Evolutionary conservation across 2,329 filamentous ascomycete genomes (phyloP).

Genomic region (Apiospora marii): DNA sequence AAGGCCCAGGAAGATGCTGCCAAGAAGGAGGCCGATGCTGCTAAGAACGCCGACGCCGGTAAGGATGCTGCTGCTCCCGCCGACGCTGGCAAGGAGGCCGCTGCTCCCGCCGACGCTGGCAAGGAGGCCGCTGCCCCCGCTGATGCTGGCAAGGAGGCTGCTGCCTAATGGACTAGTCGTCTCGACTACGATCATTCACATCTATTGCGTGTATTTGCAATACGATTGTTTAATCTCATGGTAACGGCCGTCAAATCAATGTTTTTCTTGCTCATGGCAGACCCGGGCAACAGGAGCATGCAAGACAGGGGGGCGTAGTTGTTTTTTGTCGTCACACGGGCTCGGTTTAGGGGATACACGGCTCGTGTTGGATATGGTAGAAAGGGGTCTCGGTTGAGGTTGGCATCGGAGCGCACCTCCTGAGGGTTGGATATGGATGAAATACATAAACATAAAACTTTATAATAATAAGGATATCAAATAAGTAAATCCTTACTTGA

Average conservation of each 20-base stretch:
- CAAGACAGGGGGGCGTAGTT: neutral
- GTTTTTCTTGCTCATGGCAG: neutral
- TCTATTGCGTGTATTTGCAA: neutral
- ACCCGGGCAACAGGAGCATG: neutral
- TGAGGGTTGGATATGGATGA: neutral
- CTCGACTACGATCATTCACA: neutral
- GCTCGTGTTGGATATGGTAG: neutral
- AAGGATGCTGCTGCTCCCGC: neutral
- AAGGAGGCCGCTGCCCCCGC: neutral
- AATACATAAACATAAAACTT: neutral
- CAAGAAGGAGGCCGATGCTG: neutral
- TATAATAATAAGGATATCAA: neutral
- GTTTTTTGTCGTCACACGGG: neutral
- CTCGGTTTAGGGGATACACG: neutral
- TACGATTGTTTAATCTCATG: conserved; percentile 6
- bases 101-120: neutral
- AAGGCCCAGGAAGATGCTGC: neutral
- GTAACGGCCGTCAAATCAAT: conserved; percentile 8
- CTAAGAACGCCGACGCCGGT: neutral
- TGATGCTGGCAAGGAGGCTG: neutral
- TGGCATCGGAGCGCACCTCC: neutral
- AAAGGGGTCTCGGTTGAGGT: neutral
- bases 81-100: neutral
- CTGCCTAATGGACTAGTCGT: neutral
- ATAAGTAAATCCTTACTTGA: neutral